A percentile compares a stretch with the other conserved stretches of the same genome.
phyloP scores from a whole-genome alignment of 2,329 filamentous ascomycete species.

The Apiospora kogelbergensis region DNA sequence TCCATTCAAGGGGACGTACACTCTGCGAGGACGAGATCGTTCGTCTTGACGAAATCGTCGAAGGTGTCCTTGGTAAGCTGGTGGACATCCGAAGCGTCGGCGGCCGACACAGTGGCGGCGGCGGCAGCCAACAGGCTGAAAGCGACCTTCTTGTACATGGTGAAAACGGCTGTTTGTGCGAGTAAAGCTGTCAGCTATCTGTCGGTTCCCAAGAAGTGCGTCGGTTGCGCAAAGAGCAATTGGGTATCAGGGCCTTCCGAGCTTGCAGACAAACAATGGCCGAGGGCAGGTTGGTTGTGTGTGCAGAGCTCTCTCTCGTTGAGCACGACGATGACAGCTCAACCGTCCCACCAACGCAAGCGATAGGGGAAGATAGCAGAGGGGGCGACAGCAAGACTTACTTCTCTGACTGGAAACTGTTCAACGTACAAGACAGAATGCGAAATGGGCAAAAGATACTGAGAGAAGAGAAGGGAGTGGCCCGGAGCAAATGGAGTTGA shows the following conservation, averaged over 20 bases:
- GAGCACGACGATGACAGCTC: neutral
- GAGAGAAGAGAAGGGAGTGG: neutral
- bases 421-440: slow-evolving; percentile 4
- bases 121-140: slow-evolving; percentile 55
- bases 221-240: neutral
- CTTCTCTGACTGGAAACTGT: neutral
- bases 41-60: slow-evolving; percentile 77
- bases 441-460: neutral
- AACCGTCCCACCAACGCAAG: neutral
- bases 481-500: neutral
- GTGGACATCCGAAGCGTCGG: slow-evolving; percentile 70
- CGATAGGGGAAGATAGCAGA: neutral
- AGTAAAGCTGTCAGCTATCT: neutral
- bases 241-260: neutral
- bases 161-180: slow-evolving; percentile 13
- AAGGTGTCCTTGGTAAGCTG: slow-evolving; percentile 87
- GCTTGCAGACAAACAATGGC: neutral
- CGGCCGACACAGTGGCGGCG: slow-evolving; percentile 49
- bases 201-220: neutral
- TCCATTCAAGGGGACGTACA: slow-evolving; percentile 61
- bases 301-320: neutral
- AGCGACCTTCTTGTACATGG: slow-evolving; percentile 39
- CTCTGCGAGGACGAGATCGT: slow-evolving; percentile 90
- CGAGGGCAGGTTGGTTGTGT: neutral
- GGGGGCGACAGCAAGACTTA: neutral